Evolutionary conservation across 129 eudicot genomes (phyloP).

Genomic region (Escallonia rubra): DNA sequence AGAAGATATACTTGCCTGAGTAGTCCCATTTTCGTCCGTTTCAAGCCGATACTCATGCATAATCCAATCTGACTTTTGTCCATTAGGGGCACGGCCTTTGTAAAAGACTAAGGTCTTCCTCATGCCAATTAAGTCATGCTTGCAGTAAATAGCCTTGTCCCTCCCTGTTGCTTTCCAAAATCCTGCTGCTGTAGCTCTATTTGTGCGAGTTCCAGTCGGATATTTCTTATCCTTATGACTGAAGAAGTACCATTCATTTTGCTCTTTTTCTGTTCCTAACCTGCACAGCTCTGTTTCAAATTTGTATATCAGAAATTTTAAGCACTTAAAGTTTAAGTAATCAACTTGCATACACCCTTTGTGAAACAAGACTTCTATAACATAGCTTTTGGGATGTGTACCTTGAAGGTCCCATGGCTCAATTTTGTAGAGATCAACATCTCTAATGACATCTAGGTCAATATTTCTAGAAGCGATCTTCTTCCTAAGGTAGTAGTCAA

Average conservation of each 20-base stretch:
- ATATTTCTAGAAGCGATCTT: conserved; percentile 63
- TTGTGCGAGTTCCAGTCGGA: conserved; percentile 90
- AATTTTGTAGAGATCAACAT: conserved; percentile 83
- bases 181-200: conserved; percentile 93
- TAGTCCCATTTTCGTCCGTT: conserved; percentile 73
- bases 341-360: background rate
- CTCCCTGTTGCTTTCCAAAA: conserved; percentile 98
- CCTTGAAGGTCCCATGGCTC: conserved; percentile 99
- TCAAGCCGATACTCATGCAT: conserved; percentile 97
- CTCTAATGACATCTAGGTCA: conserved; percentile 80
- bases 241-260: conserved; percentile 85
- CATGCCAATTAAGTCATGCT: conserved; percentile 87
- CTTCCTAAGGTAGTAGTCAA: conserved; percentile 78
- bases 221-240: conserved; percentile 95
- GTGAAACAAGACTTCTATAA: background rate
- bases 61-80: conserved; percentile 90
- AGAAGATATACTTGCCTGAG: conserved; percentile 46
- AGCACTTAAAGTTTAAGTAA: background rate
- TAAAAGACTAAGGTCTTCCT: conserved; percentile 88
- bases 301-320: background rate
- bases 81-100: conserved; percentile 92
- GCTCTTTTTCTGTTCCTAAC: conserved; percentile 69
- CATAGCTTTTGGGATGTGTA: conserved; percentile 10
- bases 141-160: conserved; percentile 81
- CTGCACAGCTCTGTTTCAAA: conserved; percentile 62